Evolutionary conservation across 1,284 basidiomycete genomes (phyloP).

Genomic region (Ustilago bromivora): DNA sequence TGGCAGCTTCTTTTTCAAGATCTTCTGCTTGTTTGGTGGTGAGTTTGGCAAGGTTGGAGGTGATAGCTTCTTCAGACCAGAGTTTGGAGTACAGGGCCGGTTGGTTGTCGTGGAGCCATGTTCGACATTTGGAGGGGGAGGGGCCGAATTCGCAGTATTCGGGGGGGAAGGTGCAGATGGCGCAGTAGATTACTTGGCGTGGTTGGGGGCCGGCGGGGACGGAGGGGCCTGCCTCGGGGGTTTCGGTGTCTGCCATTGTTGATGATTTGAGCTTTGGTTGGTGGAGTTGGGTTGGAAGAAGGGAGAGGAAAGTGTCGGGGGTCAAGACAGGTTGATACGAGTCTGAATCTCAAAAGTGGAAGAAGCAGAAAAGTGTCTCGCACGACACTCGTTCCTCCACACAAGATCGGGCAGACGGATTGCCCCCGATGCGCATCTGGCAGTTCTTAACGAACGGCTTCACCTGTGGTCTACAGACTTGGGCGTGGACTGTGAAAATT

Average conservation of each 20-base stretch:
- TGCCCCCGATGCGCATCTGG: neutral
- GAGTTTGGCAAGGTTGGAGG: slow-evolving; percentile 59
- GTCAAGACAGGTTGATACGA: neutral
- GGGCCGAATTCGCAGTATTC: slow-evolving; percentile 69
- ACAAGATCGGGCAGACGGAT: neutral
- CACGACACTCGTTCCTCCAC: slow-evolving; percentile 30
- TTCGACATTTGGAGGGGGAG: slow-evolving; percentile 60
- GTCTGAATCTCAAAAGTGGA: neutral
- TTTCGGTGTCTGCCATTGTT: slow-evolving; percentile 35
- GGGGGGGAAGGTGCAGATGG: slow-evolving; percentile 67
- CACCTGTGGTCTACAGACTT: neutral
- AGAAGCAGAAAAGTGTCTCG: slow-evolving; percentile 20
- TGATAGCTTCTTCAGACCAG: slow-evolving; percentile 65
- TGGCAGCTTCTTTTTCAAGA: slow-evolving; percentile 64
- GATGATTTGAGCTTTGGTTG: neutral
- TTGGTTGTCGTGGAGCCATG: slow-evolving; percentile 59
- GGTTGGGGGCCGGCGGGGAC: slow-evolving; percentile 43
- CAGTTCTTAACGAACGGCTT: neutral
- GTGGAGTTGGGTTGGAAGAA: neutral
- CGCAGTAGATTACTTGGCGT: slow-evolving; percentile 58
- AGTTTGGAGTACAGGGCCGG: slow-evolving; percentile 53
- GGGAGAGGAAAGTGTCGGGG: neutral
- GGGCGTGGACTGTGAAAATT: neutral
- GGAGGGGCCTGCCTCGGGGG: slow-evolving; percentile 45
- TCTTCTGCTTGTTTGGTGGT: slow-evolving; percentile 67